Evolutionary conservation across 129 eudicot genomes (phyloP).

Genomic region (Solidago caesia): DNA sequence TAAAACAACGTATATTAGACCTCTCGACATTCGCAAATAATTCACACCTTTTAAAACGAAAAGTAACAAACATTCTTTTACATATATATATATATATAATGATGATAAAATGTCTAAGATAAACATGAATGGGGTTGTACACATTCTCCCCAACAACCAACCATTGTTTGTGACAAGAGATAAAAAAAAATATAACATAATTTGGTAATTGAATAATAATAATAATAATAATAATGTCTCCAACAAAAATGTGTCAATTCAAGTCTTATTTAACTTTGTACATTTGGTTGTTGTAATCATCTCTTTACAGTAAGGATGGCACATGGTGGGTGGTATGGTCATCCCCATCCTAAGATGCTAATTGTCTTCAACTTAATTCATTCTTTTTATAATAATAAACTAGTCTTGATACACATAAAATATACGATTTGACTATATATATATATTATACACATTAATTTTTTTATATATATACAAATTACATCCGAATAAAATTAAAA

Average conservation of each 20-base stretch:
- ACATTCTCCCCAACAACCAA: conserved; percentile 60
- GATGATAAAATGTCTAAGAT: neutral
- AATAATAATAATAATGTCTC: conserved; percentile 40
- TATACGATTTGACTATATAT: no score
- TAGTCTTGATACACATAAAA: no score
- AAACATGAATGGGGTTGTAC: conserved; percentile 17
- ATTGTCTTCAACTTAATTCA: conserved; percentile 32
- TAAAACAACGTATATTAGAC: no score
- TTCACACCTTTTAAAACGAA: no score
- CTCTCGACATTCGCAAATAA: no score
- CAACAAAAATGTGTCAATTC: conserved; percentile 63
- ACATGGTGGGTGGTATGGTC: conserved; percentile 60
- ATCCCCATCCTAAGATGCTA: conserved; percentile 50
- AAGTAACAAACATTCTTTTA: no score
- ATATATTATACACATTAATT: no score
- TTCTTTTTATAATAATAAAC: neutral
- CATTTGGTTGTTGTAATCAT: conserved; percentile 49
- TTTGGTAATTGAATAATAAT: conserved; percentile 1
- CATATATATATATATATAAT: no score
- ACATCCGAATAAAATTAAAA: no score
- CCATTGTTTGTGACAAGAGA: conserved; percentile 30
- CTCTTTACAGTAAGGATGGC: conserved; percentile 76
- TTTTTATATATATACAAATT: no score
- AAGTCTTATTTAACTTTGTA: conserved; percentile 32
- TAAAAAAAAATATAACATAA: conserved; percentile 1